Evolutionary conservation across 2,329 filamentous ascomycete genomes (phyloP).

Genomic region (Annulohypoxylon truncatum): DNA sequence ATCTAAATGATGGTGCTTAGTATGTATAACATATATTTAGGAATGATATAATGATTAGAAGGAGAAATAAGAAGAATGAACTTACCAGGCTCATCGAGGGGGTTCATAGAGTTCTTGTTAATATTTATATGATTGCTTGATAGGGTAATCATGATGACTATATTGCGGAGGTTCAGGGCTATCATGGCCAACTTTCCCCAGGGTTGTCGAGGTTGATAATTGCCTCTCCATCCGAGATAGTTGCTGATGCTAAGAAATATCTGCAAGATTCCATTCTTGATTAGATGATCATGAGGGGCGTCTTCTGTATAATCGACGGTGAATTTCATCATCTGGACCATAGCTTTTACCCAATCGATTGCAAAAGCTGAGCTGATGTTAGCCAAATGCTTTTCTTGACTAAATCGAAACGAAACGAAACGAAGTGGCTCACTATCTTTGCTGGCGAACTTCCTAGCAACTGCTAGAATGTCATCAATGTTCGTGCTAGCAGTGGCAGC

Average conservation of each 20-base stretch:
- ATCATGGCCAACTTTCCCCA: conserved; percentile 80
- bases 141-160: conserved; percentile 73
- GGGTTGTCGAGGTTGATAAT: conserved; percentile 70
- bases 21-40: not conserved
- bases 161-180: conserved; percentile 79
- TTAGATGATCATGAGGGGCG: conserved; percentile 74
- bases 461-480: conserved; percentile 78
- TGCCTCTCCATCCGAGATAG: conserved; percentile 78
- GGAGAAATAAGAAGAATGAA: conserved; percentile 6
- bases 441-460: conserved; percentile 65
- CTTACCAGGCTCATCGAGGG: conserved; percentile 72
- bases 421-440: conserved; percentile 50
- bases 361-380: conserved; percentile 63
- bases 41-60: not conserved
- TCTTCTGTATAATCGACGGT: conserved; percentile 87
- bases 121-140: conserved; percentile 66
- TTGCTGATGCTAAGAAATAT: conserved; percentile 83
- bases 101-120: conserved; percentile 67
- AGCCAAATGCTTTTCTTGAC: conserved; percentile 21
- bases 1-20: conserved; percentile 59
- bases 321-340: conserved; percentile 76
- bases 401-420: not conserved
- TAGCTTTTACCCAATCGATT: conserved; percentile 71
- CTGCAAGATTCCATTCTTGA: conserved; percentile 78
- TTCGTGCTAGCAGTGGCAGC: conserved; percentile 60